Base-by-base conservation (phyloP, 139 green algal genomes). In the Yamagishiella unicocca region DNA sequence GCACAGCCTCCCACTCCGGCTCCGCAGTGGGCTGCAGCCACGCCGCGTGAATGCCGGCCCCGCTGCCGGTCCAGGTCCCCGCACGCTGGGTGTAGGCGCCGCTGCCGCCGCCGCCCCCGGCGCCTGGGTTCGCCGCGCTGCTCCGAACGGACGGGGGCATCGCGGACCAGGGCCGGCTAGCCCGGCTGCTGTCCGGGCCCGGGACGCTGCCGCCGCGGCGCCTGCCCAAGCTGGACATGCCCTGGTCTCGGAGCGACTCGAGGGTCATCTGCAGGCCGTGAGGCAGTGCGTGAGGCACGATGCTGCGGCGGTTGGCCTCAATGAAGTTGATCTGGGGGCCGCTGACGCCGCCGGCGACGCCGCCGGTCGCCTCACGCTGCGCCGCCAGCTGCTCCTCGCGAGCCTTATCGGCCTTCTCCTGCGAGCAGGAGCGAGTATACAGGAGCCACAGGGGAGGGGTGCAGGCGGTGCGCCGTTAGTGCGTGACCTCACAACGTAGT, bases 291-390 rank as follows among this genome's bases (percentile, higher is more conserved):
- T 75, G 27, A 24, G 73, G 45, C 35, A 55, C 9, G 35, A 88
- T 54, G 83, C 83, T 82, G 68, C 73, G 68, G 8, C 58, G 83
- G 83, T 88, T 88, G 53, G 70, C 35, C 27, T 80, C 40, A 12
- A 88, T 42, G 54, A 88, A 88, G 68, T 88, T 62, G 31, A 66
- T 42, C 8, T 31, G 14, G 21, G 55, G 25, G n/a, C 45, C 77
- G 10, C 27, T 19, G n/a, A n/a, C 1, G 77, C 14, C 25, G 55
- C 29, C 37, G 37, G 42, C 55, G 38, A 14, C 6, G 55, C 29
- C 55, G 55, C 27, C n/a, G 55, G 77, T 25, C 4, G 12, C 29
- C 37, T 70, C 76, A 9, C 35, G 35, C 37, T 54, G 35, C 21
- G 33, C 53, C 22, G 33, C 50, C 37, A 71, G 53, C 76, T 83